Evolutionary conservation across 1,139 yeast species (phyloP), one percentile per base, ranked within the genome.

Genomic region (Magnusiomyces magnusii): DNA sequence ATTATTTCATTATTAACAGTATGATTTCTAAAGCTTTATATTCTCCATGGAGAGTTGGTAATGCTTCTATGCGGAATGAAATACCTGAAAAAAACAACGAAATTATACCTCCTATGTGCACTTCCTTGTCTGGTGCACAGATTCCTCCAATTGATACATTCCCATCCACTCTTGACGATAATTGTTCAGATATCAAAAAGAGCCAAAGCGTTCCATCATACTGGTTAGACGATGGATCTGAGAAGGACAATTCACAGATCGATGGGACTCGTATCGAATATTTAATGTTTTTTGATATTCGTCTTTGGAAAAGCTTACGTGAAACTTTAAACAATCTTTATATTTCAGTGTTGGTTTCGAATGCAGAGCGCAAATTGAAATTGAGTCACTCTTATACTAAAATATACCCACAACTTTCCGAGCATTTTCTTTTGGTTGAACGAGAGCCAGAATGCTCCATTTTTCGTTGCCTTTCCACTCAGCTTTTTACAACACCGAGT

Each of bases 391-490:
- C 90, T 67, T 91, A 90, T 68, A 87, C 91, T 51, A 95, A 90
- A 65, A 76, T 90, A 0, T 91, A 92, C 69, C 91, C 95, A 0
- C 79, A 82, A 2, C 74, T 91, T n/a, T 84, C 90, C 0, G 92
- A 90, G 65, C 80, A 82, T 78, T 90, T 81, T 69, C 79, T 85
- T 61, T 77, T 81, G 0, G 79, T 83, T 58, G 96, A 88, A 62
- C 76, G 92, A 54, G 97, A 91, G 62, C 95, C 96, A 0, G 97
- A 92, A 65, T 77, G 82, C 63, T 87, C 91, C 47, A 78, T 90
- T 25, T 83, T 91, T 82, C 78, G 86, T 44, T 79, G 85, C 9
- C 69, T 93, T 24, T 87, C 97, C 0, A 87, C 96, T 1, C 97
- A 93, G 69, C 75, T 92, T 15, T 91, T 91, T 69, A 90, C 96